Conservation (phyloP, 2,329 filamentous ascomycete genomes). For the Alternaria arbusti region DNA sequence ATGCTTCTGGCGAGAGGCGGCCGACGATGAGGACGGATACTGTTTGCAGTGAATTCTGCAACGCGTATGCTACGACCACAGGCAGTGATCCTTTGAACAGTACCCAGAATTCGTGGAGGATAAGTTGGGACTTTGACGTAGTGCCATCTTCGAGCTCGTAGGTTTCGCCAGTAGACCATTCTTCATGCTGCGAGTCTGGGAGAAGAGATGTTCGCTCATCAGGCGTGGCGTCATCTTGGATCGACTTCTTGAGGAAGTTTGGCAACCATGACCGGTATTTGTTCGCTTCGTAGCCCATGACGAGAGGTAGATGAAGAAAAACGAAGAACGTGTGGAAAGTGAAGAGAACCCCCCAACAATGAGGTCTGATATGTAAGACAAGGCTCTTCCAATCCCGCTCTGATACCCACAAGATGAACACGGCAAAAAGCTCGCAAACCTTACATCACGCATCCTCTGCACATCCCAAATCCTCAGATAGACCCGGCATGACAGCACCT, state of each 20-base stretch:
- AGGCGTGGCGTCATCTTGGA: constrained; percentile 32
- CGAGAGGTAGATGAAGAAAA: background rate
- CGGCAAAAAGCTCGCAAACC: constrained; percentile 16
- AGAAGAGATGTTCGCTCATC: constrained; percentile 54
- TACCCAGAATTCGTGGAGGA: constrained; percentile 68
- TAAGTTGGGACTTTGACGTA: constrained; percentile 43
- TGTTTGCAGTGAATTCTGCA: constrained; percentile 87
- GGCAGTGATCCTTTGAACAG: constrained; percentile 74
- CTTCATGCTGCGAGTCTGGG: constrained; percentile 47
- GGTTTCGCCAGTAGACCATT: constrained; percentile 44
- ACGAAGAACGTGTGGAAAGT: background rate
- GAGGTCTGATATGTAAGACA: background rate
- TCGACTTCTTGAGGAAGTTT: constrained; percentile 30
- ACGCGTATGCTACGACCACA: constrained; percentile 81
- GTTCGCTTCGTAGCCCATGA: constrained; percentile 32
- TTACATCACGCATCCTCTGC: constrained; percentile 10
- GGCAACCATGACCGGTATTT: constrained; percentile 39
- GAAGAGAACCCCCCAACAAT: background rate
- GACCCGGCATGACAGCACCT: constrained; percentile 29
- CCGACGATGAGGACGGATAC: constrained; percentile 82
- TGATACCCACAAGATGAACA: constrained; percentile 1
- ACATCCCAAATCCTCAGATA: constrained; percentile 21
- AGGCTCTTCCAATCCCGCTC: background rate
- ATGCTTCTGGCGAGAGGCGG: constrained; percentile 76
- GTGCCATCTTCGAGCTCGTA: constrained; percentile 48